Evolutionary conservation across 306 rosid genomes (phyloP).

Genomic region (Castanopsis chinensis): DNA sequence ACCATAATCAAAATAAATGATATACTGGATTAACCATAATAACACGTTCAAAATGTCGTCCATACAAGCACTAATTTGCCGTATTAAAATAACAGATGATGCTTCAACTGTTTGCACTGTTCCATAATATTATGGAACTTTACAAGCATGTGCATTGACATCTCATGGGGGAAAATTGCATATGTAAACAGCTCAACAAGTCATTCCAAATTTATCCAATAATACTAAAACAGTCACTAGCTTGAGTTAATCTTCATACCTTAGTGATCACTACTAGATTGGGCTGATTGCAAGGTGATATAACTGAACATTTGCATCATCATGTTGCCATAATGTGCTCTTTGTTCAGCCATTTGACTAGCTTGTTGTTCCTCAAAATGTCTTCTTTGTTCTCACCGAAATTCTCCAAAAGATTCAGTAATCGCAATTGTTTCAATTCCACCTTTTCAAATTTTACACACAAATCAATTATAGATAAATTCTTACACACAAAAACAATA

Average conservation of each 20-base stretch:
- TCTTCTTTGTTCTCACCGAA: slow-evolving; percentile 70
- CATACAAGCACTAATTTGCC: not conserved
- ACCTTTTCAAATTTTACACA: slow-evolving; percentile 45
- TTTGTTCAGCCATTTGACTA: too few species aligned
- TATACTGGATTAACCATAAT: not conserved
- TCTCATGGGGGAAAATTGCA: not conserved
- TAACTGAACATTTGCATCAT: too few species aligned
- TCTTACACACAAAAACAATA: not conserved
- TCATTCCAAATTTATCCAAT: too few species aligned
- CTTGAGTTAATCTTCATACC: too few species aligned
- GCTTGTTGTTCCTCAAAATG: too few species aligned
- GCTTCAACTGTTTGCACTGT: not conserved
- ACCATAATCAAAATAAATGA: not conserved
- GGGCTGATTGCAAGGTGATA: too few species aligned
- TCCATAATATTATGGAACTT: not conserved
- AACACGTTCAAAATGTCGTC: not conserved
- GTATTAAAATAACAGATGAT: not conserved
- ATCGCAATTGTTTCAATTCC: slow-evolving; percentile 88
- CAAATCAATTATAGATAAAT: not conserved
- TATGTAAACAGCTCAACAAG: too few species aligned
- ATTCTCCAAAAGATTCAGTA: slow-evolving; percentile 97
- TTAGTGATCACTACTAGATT: too few species aligned
- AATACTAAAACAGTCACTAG: too few species aligned
- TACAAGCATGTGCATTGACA: not conserved
- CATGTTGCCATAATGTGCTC: too few species aligned